Conservation (phyloP, 2,329 filamentous ascomycete genomes). For the Rugonectria rugulosa region DNA sequence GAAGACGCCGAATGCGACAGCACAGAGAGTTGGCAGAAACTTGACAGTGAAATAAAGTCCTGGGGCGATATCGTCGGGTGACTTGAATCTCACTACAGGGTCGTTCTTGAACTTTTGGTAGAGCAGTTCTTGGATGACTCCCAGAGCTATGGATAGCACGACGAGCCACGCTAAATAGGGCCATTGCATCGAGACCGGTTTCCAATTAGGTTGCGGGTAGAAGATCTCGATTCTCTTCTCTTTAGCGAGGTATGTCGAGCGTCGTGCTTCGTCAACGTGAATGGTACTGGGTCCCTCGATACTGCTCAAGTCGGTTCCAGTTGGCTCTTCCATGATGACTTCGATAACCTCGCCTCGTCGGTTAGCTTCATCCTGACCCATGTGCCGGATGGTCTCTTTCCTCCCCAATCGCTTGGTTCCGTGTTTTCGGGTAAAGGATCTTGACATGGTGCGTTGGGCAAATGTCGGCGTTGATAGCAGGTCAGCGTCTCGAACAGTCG, state of each 20-base stretch:
- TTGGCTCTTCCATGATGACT: constrained; percentile 56
- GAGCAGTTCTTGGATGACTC: constrained; percentile 60
- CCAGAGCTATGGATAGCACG: constrained; percentile 60
- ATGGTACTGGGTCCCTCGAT: constrained; percentile 53
- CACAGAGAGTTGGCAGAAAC: constrained; percentile 67
- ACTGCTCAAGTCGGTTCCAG: constrained; percentile 59
- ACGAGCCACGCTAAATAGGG: constrained; percentile 65
- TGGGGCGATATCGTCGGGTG: constrained; percentile 58
- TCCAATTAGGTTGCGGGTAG: constrained; percentile 72
- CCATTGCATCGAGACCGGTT: constrained; percentile 70
- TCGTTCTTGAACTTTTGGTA: constrained; percentile 56
- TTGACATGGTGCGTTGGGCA: constrained; percentile 46
- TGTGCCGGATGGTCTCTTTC: constrained; percentile 53
- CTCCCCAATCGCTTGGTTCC: constrained; percentile 38
- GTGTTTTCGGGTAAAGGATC: constrained; percentile 51
- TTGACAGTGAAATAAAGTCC: constrained; percentile 68
- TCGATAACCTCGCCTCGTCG: constrained; percentile 66
- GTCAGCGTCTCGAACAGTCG: constrained; percentile 58
- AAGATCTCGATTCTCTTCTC: constrained; percentile 57
- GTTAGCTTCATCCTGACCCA: constrained; percentile 67
- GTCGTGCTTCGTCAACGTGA: constrained; percentile 43
- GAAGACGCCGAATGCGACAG: constrained; percentile 68
- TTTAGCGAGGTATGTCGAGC: constrained; percentile 48
- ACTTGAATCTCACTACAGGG: constrained; percentile 59
- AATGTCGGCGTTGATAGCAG: constrained; percentile 51